Percentiles rank a stretch among this genome's conserved stretches.
Conservation (phyloP, 78 protist species). For the Paratrimastix pyriformis region DNA sequence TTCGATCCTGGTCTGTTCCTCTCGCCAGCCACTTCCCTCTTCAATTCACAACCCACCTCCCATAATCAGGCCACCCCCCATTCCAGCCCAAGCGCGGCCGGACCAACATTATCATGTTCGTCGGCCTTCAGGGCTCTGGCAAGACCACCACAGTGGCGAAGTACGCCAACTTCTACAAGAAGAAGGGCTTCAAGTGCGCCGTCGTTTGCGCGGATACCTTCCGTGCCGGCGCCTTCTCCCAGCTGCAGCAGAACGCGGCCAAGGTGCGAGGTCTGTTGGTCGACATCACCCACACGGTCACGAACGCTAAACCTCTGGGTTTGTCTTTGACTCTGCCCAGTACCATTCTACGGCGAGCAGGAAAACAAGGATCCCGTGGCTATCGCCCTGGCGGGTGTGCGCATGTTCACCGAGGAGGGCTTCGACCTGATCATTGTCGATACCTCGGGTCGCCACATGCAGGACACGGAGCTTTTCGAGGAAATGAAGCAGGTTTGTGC, state of each 20-base stretch:
- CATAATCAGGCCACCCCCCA: too few species aligned
- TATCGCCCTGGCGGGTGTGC: conserved; percentile 86
- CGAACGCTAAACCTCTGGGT: too few species aligned
- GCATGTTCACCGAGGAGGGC: conserved; percentile 51
- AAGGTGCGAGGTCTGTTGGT: too few species aligned
- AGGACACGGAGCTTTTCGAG: conserved; percentile 82
- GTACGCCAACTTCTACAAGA: conserved; percentile 76
- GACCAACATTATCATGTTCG: conserved; percentile 92
- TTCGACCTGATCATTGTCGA: conserved; percentile 94
- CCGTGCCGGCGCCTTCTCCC: conserved; percentile 97
- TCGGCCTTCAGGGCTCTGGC: conserved; percentile 94
- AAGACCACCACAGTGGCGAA: conserved; percentile 75
- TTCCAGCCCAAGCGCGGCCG: conserved; percentile 62
- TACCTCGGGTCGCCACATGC: conserved; percentile 94
- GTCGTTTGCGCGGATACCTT: conserved; percentile 98
- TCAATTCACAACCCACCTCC: too few species aligned
- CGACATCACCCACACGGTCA: too few species aligned
- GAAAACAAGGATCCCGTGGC: conserved; percentile 83
- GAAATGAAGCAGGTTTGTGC: conserved; percentile 82
- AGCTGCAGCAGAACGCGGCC: conserved; percentile 93
- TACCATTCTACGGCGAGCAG: conserved; percentile 86
- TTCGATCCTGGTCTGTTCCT: conserved; percentile 22
- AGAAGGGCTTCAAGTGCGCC: conserved; percentile 75
- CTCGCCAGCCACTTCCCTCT: too few species aligned
- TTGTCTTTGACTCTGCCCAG: too few species aligned